phyloP scores from a whole-genome alignment of 2,329 filamentous ascomycete genomes.

The Aspergillus ochraceoroseus region DNA sequence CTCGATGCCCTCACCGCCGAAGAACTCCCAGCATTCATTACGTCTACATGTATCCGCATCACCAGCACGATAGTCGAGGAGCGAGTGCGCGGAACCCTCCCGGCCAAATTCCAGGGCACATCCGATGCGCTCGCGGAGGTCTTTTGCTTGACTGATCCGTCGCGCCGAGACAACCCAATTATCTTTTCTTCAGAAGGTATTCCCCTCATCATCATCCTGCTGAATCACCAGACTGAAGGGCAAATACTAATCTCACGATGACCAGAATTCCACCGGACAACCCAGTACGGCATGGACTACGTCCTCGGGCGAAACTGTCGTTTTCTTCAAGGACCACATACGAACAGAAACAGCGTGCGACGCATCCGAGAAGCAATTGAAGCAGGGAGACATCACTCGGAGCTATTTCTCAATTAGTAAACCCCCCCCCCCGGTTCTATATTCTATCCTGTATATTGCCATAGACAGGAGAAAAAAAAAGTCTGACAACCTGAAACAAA shows the following conservation, averaged over 20 bases:
- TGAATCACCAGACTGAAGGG: too few species aligned
- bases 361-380: conserved; percentile 59
- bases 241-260: too few species aligned
- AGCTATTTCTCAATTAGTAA: conserved; percentile 71
- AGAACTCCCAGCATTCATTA: conserved; percentile 67
- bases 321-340: conserved; percentile 70
- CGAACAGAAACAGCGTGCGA: conserved; percentile 58
- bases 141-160: conserved; percentile 71
- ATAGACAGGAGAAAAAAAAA: background rate
- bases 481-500: conserved; percentile 12
- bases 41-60: conserved; percentile 62
- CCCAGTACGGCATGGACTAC: conserved; percentile 69
- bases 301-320: conserved; percentile 71
- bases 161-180: conserved; percentile 67
- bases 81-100: conserved; percentile 63
- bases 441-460: background rate
- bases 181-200: conserved; percentile 70
- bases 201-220: background rate
- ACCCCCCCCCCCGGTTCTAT: conserved; percentile 21
- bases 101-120: conserved; percentile 60
- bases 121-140: conserved; percentile 72
- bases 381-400: conserved; percentile 64
- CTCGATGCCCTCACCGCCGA: conserved; percentile 62
- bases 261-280: conserved; percentile 66
- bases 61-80: conserved; percentile 65